Evolutionary conservation across 352 stramenopile species (phyloP).

Genomic region (Pythium rhizo-oryzae): DNA sequence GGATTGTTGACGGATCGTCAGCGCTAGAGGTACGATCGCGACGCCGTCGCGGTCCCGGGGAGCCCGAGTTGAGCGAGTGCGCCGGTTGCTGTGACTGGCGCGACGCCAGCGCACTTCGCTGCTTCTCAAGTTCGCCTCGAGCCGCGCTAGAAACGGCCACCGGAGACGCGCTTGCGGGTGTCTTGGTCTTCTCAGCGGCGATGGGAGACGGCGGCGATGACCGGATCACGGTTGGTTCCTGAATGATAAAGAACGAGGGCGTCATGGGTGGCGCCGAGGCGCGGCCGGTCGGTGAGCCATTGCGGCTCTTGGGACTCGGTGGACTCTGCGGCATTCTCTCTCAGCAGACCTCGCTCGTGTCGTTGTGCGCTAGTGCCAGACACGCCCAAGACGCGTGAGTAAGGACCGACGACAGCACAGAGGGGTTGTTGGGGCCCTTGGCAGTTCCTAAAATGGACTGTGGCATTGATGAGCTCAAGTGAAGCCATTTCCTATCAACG

Average conservation of each 20-base stretch:
- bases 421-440: too few relatives aligned
- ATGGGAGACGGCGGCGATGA: constrained; percentile 6
- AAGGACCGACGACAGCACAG: too few relatives aligned
- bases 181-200: neutral
- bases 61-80: constrained; percentile 28
- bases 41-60: constrained; percentile 16
- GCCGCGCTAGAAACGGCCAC: neutral
- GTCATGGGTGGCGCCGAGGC: constrained; percentile 12
- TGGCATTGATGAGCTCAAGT: too few relatives aligned
- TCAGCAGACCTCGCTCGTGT: too few relatives aligned
- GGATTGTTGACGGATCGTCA: neutral
- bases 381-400: too few relatives aligned
- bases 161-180: neutral
- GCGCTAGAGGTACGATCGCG: neutral
- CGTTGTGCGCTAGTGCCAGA: too few relatives aligned
- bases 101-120: constrained; percentile 24
- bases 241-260: constrained; percentile 70
- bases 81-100: constrained; percentile 15
- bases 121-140: constrained; percentile 20
- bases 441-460: too few relatives aligned
- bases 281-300: constrained; percentile 9
- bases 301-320: constrained; percentile 22
- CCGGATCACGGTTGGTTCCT: constrained; percentile 40
- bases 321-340: neutral
- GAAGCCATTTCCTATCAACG: too few relatives aligned